Percentiles rank a stretch among this genome's conserved stretches.
These are phyloP conservation scores for Irpex rosettiformis DNA, from an alignment of 1,284 basidiomycete genomes.

Conservation along the genomic window DNA sequence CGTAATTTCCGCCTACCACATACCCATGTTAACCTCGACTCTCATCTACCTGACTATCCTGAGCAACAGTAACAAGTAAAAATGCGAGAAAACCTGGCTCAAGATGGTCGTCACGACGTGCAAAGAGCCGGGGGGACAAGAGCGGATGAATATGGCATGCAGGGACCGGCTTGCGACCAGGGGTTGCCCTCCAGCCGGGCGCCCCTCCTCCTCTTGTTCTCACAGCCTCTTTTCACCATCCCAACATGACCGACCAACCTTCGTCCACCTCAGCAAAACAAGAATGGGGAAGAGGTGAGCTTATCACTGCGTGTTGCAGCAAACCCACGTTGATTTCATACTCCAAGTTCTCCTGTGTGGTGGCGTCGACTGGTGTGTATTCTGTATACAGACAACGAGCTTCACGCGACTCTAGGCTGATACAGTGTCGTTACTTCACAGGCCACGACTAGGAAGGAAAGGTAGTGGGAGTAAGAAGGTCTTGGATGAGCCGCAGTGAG, in stretches of 20 bases:
- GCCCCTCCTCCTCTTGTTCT: constrained; percentile 11
- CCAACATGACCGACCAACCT: constrained; percentile 12
- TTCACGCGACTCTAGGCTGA: constrained; percentile 1
- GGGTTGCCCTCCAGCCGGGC: constrained; percentile 1
- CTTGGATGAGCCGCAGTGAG: constrained; percentile 34
- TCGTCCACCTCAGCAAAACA: constrained; percentile 11
- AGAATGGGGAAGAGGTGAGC: constrained; percentile 27
- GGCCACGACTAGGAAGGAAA: constrained; percentile 65
- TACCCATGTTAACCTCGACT: neutral
- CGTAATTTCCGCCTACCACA: neutral
- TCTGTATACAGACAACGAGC: neutral
- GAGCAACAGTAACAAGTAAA: neutral
- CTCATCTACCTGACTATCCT: neutral
- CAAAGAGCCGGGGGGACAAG: neutral
- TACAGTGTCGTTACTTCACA: constrained; percentile 23
- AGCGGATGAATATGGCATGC: constrained; percentile 4
- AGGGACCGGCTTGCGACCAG: constrained; percentile 2
- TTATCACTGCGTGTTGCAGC: neutral
- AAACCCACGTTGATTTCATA: constrained; percentile 2
- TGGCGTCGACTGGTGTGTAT: constrained; percentile 78
- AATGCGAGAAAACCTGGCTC: neutral
- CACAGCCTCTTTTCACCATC: constrained; percentile 1
- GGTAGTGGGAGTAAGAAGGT: constrained; percentile 47
- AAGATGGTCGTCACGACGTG: neutral
- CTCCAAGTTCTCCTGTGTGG: constrained; percentile 75